A percentile compares a stretch with the other conserved stretches of the same genome.
phyloP scores from a whole-genome alignment of 2,329 filamentous ascomycete genomes.

The Seiridium cupressi region DNA sequence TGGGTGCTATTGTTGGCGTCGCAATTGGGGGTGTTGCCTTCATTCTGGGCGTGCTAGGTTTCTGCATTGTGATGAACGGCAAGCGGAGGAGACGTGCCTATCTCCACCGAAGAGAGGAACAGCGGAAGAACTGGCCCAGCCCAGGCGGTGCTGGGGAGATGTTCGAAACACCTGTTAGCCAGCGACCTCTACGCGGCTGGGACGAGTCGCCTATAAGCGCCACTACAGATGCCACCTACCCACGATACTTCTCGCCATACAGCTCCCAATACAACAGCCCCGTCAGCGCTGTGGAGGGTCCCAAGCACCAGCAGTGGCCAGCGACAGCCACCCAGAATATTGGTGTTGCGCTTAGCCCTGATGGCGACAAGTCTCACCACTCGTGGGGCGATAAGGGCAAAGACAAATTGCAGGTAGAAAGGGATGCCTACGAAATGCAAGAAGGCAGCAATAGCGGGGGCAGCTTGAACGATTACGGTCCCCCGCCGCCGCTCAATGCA shows the following conservation, averaged over 20 bases:
- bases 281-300: slow-evolving; percentile 40
- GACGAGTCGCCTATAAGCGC: slow-evolving; percentile 50
- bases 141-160: slow-evolving; percentile 34
- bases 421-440: slow-evolving; percentile 44
- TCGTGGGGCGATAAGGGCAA: slow-evolving; percentile 39
- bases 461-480: slow-evolving; percentile 13
- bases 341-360: slow-evolving; percentile 42
- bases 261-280: slow-evolving; percentile 59
- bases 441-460: slow-evolving; percentile 38
- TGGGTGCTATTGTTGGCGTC: slow-evolving; percentile 59
- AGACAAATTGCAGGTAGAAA: slow-evolving; percentile 13
- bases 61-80: slow-evolving; percentile 54
- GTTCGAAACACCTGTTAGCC: slow-evolving; percentile 53
- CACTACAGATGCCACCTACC: slow-evolving; percentile 35
- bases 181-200: slow-evolving; percentile 51
- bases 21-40: slow-evolving; percentile 49
- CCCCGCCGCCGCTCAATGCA: slow-evolving; percentile 26
- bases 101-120: slow-evolving; percentile 44
- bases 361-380: slow-evolving; percentile 25
- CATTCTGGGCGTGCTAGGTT: slow-evolving; percentile 47
- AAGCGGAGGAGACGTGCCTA: slow-evolving; percentile 53
- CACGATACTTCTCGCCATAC: slow-evolving; percentile 58
- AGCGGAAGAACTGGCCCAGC: slow-evolving; percentile 42
- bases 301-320: slow-evolving; percentile 35
- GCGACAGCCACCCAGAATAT: slow-evolving; percentile 29